Evolutionary conservation across 306 rosid genomes (phyloP).

Genomic region (Arachis hypogaea): DNA sequence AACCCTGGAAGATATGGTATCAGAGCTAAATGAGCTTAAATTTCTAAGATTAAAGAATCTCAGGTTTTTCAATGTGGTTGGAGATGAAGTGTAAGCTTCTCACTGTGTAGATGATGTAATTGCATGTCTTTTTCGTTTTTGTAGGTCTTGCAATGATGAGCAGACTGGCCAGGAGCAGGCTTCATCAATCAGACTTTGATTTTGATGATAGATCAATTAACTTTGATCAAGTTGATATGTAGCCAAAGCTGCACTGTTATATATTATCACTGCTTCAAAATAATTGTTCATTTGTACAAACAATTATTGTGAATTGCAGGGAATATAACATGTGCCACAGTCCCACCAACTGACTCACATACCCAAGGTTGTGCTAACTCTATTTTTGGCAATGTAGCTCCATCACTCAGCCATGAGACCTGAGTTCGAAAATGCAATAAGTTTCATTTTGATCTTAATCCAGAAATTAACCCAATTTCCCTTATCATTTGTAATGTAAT

Average conservation of each 20-base stretch:
- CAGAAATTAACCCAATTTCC: slow-evolving; percentile 11
- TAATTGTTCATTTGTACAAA: too few relatives aligned
- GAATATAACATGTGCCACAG: not conserved
- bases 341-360: not conserved
- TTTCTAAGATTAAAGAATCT: not conserved
- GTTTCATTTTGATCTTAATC: slow-evolving; percentile 23
- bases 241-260: slow-evolving; percentile 32
- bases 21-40: not conserved
- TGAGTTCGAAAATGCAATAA: slow-evolving; percentile 23
- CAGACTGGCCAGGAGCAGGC: slow-evolving; percentile 69
- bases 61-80: not conserved
- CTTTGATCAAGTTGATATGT: slow-evolving; percentile 66
- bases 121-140: slow-evolving; percentile 17
- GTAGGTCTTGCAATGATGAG: slow-evolving; percentile 86
- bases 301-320: too few relatives aligned
- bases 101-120: slow-evolving; percentile 8
- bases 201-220: slow-evolving; percentile 62
- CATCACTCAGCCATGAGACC: slow-evolving; percentile 9
- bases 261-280: too few relatives aligned
- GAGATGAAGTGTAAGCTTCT: too few relatives aligned
- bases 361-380: slow-evolving; percentile 23
- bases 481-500: too few relatives aligned
- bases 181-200: slow-evolving; percentile 55
- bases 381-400: slow-evolving; percentile 25
- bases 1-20: not conserved